Conservation (phyloP, 2,329 filamentous ascomycete species). For the Phialophora chinensis region DNA sequence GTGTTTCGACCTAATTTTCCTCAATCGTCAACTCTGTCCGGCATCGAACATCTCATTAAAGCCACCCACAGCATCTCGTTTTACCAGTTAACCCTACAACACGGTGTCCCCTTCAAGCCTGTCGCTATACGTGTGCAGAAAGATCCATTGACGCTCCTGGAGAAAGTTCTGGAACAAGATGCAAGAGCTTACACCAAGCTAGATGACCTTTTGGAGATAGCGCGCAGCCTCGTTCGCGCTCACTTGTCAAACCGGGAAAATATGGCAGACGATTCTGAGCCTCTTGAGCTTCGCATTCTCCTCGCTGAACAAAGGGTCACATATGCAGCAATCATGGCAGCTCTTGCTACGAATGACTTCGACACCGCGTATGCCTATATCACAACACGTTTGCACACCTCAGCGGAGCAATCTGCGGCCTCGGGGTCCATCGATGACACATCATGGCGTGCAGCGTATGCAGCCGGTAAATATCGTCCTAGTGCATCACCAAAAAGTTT, state of each 20-base stretch:
- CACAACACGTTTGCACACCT: conserved; percentile 59
- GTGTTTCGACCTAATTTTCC: conserved; percentile 52
- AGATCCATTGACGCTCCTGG: conserved; percentile 64
- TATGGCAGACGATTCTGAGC: conserved; percentile 25
- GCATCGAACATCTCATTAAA: conserved; percentile 61
- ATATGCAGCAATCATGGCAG: conserved; percentile 53
- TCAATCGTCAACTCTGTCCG: conserved; percentile 47
- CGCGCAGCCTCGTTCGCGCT: conserved; percentile 61
- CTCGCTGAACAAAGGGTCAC: conserved; percentile 55
- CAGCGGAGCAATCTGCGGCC: conserved; percentile 38
- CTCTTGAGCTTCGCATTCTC: conserved; percentile 35
- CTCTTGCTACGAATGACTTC: conserved; percentile 53
- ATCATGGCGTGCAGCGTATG: conserved; percentile 69
- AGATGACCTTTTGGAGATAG: conserved; percentile 68
- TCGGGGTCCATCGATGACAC: conserved; percentile 58
- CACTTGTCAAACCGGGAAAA: conserved; percentile 42
- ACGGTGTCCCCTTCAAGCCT: conserved; percentile 69
- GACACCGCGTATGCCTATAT: conserved; percentile 72
- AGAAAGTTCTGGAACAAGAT: conserved; percentile 68
- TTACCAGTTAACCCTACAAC: conserved; percentile 68
- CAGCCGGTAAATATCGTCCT: conserved; percentile 62
- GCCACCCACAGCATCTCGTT: conserved; percentile 70
- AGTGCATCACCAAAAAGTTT: conserved; percentile 44
- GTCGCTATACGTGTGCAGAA: conserved; percentile 69
- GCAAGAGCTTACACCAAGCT: conserved; percentile 66